Evolutionary conservation across 768 basidiomycete genomes (phyloP).

Genomic region (Trametes elegans): DNA sequence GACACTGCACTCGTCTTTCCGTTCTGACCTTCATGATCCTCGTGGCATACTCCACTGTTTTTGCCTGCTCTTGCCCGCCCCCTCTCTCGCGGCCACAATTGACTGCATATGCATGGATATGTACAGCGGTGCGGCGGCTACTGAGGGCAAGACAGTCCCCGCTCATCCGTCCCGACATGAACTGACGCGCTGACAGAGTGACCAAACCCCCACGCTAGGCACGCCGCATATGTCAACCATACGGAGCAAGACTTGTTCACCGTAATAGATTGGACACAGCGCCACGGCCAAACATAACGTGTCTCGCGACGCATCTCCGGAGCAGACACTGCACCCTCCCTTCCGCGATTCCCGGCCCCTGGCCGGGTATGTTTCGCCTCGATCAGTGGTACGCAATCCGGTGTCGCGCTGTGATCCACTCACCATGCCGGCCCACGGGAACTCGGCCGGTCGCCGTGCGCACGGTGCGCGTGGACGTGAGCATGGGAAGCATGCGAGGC

Average conservation of each 20-base stretch:
- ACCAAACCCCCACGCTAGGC: too few species aligned
- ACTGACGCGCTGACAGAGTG: too few species aligned
- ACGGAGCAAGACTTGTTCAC: too few species aligned
- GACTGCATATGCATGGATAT: too few species aligned
- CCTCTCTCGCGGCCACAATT: too few species aligned
- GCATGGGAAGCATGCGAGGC: neutral
- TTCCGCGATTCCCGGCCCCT: neutral
- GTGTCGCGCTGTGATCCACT: neutral
- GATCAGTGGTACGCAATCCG: constrained; percentile 2
- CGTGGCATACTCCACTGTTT: too few species aligned
- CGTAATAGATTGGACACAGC: constrained; percentile 42
- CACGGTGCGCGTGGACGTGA: neutral
- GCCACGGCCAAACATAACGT: constrained; percentile 41
- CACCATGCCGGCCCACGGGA: neutral
- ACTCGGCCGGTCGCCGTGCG: neutral
- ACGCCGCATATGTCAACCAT: neutral
- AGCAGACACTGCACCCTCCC: neutral
- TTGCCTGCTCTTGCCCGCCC: too few species aligned
- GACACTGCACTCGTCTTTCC: too few species aligned
- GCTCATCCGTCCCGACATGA: too few species aligned
- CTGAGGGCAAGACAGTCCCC: too few species aligned
- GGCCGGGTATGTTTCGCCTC: neutral
- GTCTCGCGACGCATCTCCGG: constrained; percentile 32
- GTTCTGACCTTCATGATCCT: too few species aligned
- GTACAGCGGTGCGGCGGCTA: too few species aligned